Evolutionary conservation across 2,329 filamentous ascomycete genomes (phyloP).

Genomic region (Aureobasidium sp.): DNA sequence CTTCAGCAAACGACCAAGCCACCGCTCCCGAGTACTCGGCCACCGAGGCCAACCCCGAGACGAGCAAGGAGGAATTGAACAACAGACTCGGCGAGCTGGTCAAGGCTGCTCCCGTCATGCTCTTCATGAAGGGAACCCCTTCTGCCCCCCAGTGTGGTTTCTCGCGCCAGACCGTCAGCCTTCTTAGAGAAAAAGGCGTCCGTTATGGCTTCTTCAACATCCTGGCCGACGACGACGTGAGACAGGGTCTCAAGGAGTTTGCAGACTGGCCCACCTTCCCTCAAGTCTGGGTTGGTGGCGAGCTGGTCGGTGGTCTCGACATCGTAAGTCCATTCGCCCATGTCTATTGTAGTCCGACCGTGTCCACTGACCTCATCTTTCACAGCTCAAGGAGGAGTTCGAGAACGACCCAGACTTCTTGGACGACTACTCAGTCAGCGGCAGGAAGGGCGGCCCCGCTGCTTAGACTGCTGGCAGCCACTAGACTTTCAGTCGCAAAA

Average conservation of each 20-base stretch:
- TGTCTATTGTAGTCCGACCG: neutral
- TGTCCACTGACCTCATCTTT: neutral
- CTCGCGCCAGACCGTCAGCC: slow-evolving; percentile 77
- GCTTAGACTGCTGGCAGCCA: slow-evolving; percentile 13
- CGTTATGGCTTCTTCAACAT: slow-evolving; percentile 99
- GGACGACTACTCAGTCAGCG: slow-evolving; percentile 55
- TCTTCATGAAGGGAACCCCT: slow-evolving; percentile 98
- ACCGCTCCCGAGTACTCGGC: slow-evolving; percentile 43
- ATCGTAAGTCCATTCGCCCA: slow-evolving; percentile 60
- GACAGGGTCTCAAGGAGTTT: slow-evolving; percentile 92
- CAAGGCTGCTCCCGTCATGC: slow-evolving; percentile 93
- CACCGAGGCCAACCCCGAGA: slow-evolving; percentile 31
- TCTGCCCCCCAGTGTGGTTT: slow-evolving; percentile 86
- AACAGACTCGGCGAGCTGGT: slow-evolving; percentile 76
- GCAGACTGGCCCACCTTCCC: slow-evolving; percentile 99
- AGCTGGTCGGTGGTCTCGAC: slow-evolving; percentile 87
- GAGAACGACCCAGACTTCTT: slow-evolving; percentile 78
- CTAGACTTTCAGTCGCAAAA: neutral
- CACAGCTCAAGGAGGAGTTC: slow-evolving; percentile 86
- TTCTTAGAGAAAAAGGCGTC: slow-evolving; percentile 81
- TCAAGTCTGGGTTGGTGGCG: slow-evolving; percentile 85
- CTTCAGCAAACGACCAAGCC: slow-evolving; percentile 34
- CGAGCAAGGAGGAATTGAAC: slow-evolving; percentile 77
- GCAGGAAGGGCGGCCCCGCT: slow-evolving; percentile 24
- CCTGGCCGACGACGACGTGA: slow-evolving; percentile 90